These are phyloP conservation scores for Plantago ovata DNA, from an alignment of 257 asterid species.

Conservation along the genomic window DNA sequence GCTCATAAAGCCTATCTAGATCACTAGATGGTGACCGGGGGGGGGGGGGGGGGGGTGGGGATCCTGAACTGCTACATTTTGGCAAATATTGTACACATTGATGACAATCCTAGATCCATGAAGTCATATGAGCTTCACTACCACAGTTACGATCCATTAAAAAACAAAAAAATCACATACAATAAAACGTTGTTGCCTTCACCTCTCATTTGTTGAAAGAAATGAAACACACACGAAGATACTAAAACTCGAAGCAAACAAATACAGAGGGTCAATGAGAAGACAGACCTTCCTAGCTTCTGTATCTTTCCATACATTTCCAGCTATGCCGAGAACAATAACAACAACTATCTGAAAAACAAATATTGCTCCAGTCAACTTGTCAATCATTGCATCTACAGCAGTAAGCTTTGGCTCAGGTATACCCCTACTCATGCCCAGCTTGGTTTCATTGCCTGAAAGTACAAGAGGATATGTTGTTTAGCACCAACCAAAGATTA, in stretches of 20 bases:
- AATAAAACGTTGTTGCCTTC: too few species aligned
- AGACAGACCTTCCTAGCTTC: constrained; percentile 82
- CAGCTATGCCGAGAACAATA: constrained; percentile 91
- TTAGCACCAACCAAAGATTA: constrained; percentile 5
- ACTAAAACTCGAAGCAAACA: background rate
- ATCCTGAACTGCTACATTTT: background rate
- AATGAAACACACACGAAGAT: too few species aligned
- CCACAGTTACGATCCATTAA: constrained; percentile 5
- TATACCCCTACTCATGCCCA: constrained; percentile 97
- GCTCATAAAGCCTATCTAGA: too few species aligned
- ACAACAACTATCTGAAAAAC: constrained; percentile 97
- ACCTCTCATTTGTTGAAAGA: too few species aligned
- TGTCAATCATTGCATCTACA: constrained; percentile 99
- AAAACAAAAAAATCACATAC: constrained; percentile 8
- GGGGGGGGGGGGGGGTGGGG: background rate
- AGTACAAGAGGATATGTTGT: constrained; percentile 13
- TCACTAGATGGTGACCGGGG: too few species aligned
- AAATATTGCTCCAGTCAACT: constrained; percentile 97
- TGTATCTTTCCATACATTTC: constrained; percentile 96
- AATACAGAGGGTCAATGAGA: constrained; percentile 18
- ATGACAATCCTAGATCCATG: background rate
- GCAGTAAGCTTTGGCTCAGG: constrained; percentile 99
- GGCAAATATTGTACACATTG: background rate
- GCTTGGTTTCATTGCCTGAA: constrained; percentile 94
- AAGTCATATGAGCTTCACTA: constrained; percentile 19